Conservation (phyloP, 352 stramenopile species). For the Phytophthora pisi region DNA sequence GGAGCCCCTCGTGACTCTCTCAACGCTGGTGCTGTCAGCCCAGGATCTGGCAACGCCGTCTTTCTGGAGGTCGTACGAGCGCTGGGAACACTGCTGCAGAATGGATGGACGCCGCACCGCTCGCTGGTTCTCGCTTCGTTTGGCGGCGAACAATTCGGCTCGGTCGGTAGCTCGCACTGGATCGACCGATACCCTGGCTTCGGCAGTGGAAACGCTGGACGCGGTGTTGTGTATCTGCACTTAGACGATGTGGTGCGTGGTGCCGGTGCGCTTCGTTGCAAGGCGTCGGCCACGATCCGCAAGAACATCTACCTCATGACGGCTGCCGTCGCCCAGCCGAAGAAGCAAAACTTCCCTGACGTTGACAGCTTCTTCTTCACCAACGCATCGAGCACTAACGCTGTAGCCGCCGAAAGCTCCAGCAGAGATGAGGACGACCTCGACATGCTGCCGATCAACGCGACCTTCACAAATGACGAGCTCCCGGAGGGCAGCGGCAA, state of each 20-base stretch:
- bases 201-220: conserved; percentile 54
- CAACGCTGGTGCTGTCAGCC: conserved; percentile 64
- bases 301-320: conserved; percentile 83
- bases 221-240: conserved; percentile 78
- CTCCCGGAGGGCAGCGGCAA: conserved; percentile 56
- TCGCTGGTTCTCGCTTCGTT: conserved; percentile 81
- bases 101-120: conserved; percentile 79
- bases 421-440: conserved; percentile 43
- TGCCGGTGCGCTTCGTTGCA: conserved; percentile 63
- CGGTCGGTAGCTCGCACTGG: conserved; percentile 82
- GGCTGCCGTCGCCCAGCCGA: conserved; percentile 68
- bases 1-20: conserved; percentile 70
- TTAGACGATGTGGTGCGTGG: conserved; percentile 76
- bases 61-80: conserved; percentile 74
- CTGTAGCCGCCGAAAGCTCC: conserved; percentile 20
- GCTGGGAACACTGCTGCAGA: conserved; percentile 63
- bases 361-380: conserved; percentile 59
- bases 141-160: conserved; percentile 79
- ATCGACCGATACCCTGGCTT: conserved; percentile 73
- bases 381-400: conserved; percentile 18
- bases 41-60: conserved; percentile 78
- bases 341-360: conserved; percentile 47
- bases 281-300: conserved; percentile 71
- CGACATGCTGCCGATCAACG: conserved; percentile 64
- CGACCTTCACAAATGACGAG: conserved; percentile 68